These are phyloP conservation scores for Cydonia oblonga DNA, from an alignment of 331 rosid species.

Conservation along the genomic window DNA sequence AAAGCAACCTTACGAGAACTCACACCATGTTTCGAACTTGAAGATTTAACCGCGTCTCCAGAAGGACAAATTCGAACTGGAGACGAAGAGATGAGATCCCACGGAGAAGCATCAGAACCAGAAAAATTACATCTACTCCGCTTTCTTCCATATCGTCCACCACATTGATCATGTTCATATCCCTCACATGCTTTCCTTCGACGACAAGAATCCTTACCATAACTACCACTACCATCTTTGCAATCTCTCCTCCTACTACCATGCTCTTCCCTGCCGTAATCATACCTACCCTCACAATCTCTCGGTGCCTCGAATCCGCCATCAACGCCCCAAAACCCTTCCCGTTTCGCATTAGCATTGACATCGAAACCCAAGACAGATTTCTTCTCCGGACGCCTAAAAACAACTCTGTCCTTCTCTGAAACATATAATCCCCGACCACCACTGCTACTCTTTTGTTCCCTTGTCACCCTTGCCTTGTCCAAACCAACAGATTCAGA, in stretches of 20 bases:
- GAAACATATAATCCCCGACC: slow-evolving; percentile 54
- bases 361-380: slow-evolving; percentile 72
- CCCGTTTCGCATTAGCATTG: slow-evolving; percentile 47
- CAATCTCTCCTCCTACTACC: slow-evolving; percentile 39
- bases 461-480: slow-evolving; percentile 36
- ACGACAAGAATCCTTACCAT: slow-evolving; percentile 31
- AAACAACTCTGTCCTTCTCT: slow-evolving; percentile 57
- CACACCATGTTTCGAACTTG: slow-evolving; percentile 44
- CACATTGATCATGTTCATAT: slow-evolving; percentile 34
- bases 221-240: slow-evolving; percentile 32
- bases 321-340: neutral
- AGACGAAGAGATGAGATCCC: slow-evolving; percentile 87
- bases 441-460: slow-evolving; percentile 39
- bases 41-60: slow-evolving; percentile 54
- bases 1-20: slow-evolving; percentile 44
- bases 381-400: slow-evolving; percentile 48
- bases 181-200: slow-evolving; percentile 34
- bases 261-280: slow-evolving; percentile 18
- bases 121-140: slow-evolving; percentile 60
- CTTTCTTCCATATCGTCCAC: slow-evolving; percentile 36
- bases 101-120: slow-evolving; percentile 37
- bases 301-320: slow-evolving; percentile 60
- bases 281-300: slow-evolving; percentile 19
- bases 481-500: slow-evolving; percentile 30
- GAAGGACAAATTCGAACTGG: slow-evolving; percentile 85